Evolutionary conservation across 1,139 yeast genomes (phyloP), one percentile per base, ranked within the genome.

Genomic region (Ogataea hybrid): DNA sequence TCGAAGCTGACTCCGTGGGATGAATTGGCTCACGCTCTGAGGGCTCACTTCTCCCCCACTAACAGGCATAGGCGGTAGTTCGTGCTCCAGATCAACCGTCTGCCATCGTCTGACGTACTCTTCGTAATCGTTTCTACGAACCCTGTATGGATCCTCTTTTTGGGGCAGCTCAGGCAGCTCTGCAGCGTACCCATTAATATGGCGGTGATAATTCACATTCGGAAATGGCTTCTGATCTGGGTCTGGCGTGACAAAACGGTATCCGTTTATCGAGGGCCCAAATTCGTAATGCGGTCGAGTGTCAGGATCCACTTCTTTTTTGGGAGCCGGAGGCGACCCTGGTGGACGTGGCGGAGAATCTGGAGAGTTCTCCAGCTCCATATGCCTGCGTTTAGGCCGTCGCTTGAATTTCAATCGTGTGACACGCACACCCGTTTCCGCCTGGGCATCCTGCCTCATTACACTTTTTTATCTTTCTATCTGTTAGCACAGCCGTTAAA

Each of bases 191-290:
- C 47, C 46, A 17, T 42, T 28, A 2, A 49, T 43, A 32, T 52
- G 52, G 14, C 40, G 47, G 7, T 44, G 39, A 34, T 25, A 44
- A 28, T 46, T 49, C 18, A 39, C 50, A 35, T 39, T 50, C n/a
- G 16, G 50, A 52, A 32, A 42, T 20, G 48, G 55, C 44, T 2
- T 51, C 44, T 58, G 58, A 46, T 28, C 43, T 32, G 48, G 48
- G 46, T 32, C 34, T 6, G 30, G 35, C 12, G 61, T 52, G 5
- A 59, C 47, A 44, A 57, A 58, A 18, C 62, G 47, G 38, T 67
- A 68, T 0, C 71, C 71, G 35, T 65, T 58, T 14, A 63, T 58
- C 2, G 33, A 21, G 0, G 65, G 63, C 0, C 71, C 71, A 60
- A 62, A 67, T 44, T 65, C 67, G 27, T 36, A 29, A 11, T 20